Conservation (phyloP, 169 alveolate genomes). For the Cyclospora cayetanensis region DNA sequence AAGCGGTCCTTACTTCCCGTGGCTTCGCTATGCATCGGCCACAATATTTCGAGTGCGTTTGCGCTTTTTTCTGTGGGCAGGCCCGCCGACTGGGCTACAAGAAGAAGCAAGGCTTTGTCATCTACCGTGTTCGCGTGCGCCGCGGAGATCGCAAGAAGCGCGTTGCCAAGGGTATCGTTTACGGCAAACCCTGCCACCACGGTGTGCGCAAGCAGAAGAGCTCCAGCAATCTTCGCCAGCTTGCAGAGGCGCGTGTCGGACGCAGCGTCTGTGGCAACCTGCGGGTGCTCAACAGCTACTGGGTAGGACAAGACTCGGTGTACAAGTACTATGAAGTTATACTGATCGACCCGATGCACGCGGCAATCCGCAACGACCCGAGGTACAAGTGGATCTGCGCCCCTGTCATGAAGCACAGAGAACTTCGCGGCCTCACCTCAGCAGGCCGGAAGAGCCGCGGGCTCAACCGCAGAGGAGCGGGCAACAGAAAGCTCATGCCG, state of each 20-base stretch:
- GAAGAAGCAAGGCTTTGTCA: constrained; percentile 99
- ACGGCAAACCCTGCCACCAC: constrained; percentile 99
- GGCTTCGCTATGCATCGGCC: too few relatives aligned
- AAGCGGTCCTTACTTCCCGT: too few relatives aligned
- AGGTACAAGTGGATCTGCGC: constrained; percentile 98
- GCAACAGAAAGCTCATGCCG: constrained; percentile 95
- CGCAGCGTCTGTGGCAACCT: constrained; percentile 93
- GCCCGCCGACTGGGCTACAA: constrained; percentile 97
- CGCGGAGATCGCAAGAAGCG: constrained; percentile 99
- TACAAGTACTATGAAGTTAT: constrained; percentile 99
- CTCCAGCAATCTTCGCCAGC: constrained; percentile 94
- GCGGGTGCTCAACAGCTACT: constrained; percentile 99
- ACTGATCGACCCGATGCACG: constrained; percentile 98
- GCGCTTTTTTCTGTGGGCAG: background rate
- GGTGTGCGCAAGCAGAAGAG: constrained; percentile 97
- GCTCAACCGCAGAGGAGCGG: constrained; percentile 95
- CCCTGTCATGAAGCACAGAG: constrained; percentile 98
- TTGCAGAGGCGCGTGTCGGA: constrained; percentile 99
- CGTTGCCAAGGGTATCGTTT: constrained; percentile 98
- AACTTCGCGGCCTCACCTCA: constrained; percentile 97
- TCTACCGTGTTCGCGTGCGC: constrained; percentile 99
- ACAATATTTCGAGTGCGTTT: background rate
- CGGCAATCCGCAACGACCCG: constrained; percentile 98
- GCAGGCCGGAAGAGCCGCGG: constrained; percentile 93
- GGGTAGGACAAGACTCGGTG: constrained; percentile 99